These are phyloP conservation scores for Diversispora eburnea DNA, from an alignment of 192 early-diverging fungal genomes.

Conservation along the genomic window DNA sequence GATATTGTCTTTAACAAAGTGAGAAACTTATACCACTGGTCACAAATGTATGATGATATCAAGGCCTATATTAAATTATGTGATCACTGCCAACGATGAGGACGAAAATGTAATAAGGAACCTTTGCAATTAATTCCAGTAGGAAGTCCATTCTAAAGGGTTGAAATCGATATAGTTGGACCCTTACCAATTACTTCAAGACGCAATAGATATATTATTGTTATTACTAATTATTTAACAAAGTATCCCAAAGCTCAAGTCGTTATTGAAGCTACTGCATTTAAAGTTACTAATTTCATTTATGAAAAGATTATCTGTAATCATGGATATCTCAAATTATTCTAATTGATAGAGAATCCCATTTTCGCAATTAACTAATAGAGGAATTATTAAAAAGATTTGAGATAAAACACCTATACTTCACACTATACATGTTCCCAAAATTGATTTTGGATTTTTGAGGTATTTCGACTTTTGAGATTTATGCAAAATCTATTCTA, in stretches of 20 bases:
- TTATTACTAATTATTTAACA: constrained; percentile 33
- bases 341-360: constrained; percentile 23
- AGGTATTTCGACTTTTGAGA: no score
- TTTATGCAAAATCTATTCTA: no score
- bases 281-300: constrained; percentile 25
- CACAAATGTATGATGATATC: background rate
- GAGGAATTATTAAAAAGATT: background rate
- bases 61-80: background rate
- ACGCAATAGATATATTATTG: constrained; percentile 28
- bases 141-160: background rate
- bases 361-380: constrained; percentile 13
- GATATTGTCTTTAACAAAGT: background rate
- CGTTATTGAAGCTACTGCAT: constrained; percentile 22
- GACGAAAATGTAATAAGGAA: background rate
- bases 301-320: constrained; percentile 33
- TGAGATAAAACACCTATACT: background rate
- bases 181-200: background rate
- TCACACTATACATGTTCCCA: no score
- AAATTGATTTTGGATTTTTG: no score
- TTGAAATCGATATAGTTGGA: constrained; percentile 5
- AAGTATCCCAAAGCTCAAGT: constrained; percentile 33
- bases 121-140: background rate
- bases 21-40: background rate
- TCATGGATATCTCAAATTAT: constrained; percentile 31
- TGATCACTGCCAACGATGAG: background rate